phyloP scores from a whole-genome alignment of 2,329 filamentous ascomycete species.

The Colletotrichum endophyticum region DNA sequence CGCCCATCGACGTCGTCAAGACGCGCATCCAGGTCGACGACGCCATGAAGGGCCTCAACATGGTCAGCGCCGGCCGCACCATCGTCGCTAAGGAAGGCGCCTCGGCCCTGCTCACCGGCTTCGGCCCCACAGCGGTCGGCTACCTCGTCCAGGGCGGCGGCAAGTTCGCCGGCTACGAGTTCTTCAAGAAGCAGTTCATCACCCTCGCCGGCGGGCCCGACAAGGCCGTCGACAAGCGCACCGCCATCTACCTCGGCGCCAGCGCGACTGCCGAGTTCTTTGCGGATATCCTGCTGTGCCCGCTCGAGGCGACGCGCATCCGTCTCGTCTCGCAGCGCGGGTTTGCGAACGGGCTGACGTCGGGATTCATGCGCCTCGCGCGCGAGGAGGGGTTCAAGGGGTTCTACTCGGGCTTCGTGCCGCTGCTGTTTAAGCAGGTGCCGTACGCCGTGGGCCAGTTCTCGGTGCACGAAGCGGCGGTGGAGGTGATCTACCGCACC shows the following conservation, averaged over 20 bases:
- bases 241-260: slow-evolving; percentile 73
- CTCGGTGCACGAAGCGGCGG: slow-evolving; percentile 88
- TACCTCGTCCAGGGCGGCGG: slow-evolving; percentile 90
- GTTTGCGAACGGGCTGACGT: slow-evolving; percentile 74
- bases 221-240: slow-evolving; percentile 47
- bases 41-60: slow-evolving; percentile 80
- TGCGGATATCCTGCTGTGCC: slow-evolving; percentile 84
- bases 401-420: slow-evolving; percentile 91
- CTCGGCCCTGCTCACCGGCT: slow-evolving; percentile 79
- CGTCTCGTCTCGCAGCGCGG: slow-evolving; percentile 83
- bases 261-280: slow-evolving; percentile 74
- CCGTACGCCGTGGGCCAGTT: slow-evolving; percentile 96
- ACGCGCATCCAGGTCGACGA: slow-evolving; percentile 92
- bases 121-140: slow-evolving; percentile 84
- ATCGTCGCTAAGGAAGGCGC: slow-evolving; percentile 82
- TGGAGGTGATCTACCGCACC: slow-evolving; percentile 73
- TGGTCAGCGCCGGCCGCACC: slow-evolving; percentile 79
- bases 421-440: slow-evolving; percentile 86
- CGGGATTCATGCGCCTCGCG: slow-evolving; percentile 77
- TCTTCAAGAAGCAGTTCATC: slow-evolving; percentile 91
- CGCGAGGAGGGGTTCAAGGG: slow-evolving; percentile 78
- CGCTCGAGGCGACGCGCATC: slow-evolving; percentile 81
- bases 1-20: slow-evolving; percentile 76
- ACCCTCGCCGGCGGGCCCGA: slow-evolving; percentile 63
- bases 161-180: slow-evolving; percentile 93